Conservation (phyloP, 163 green algal genomes). For the Chloromonas sp. region DNA sequence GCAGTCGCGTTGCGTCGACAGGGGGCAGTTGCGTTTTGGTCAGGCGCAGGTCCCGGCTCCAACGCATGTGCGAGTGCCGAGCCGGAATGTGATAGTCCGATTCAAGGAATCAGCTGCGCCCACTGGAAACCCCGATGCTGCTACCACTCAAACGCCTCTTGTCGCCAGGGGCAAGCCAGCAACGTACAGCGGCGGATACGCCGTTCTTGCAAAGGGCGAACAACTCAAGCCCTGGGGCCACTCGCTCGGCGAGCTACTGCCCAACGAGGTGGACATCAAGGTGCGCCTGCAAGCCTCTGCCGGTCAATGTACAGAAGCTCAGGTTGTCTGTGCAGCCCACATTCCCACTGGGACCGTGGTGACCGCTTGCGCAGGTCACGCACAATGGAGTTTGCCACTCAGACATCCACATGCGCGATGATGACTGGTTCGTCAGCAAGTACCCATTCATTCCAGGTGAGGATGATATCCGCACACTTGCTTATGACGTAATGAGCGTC, state of each 20-base stretch:
- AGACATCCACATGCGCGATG: background rate
- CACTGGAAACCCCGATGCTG: too few species aligned
- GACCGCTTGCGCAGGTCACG: background rate
- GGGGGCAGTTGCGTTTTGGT: background rate
- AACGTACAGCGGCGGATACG: background rate
- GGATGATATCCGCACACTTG: background rate
- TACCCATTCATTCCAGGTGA: background rate
- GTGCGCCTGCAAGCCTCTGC: background rate
- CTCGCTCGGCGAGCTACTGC: background rate
- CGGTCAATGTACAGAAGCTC: background rate
- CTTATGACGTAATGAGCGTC: background rate
- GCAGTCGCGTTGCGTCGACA: background rate
- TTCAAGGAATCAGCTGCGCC: background rate
- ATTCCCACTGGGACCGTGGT: background rate
- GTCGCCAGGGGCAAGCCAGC: background rate
- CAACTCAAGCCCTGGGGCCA: background rate
- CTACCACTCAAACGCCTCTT: too few species aligned
- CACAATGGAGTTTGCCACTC: slow-evolving; percentile 1
- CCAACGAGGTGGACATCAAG: background rate
- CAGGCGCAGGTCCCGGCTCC: background rate
- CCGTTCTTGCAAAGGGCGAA: background rate
- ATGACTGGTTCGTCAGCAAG: background rate
- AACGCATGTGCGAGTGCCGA: background rate
- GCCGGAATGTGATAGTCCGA: too few species aligned
- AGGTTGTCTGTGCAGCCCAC: background rate